phyloP scores from a whole-genome alignment of 2,329 filamentous ascomycete species.

The Scytalidium sp. region DNA sequence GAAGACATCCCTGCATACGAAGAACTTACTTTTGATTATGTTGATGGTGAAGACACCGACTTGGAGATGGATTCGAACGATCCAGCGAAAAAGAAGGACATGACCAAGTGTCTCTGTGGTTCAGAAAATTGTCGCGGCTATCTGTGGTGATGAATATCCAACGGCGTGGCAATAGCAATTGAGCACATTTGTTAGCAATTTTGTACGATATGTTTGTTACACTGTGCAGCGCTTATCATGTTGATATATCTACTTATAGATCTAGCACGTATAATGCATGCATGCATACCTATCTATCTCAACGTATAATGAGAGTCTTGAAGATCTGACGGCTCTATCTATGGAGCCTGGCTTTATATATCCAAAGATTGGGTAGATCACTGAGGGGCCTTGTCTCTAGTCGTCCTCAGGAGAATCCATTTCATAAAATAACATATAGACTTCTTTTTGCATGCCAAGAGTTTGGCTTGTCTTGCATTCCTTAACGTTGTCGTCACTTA shows the following conservation, averaged over 20 bases:
- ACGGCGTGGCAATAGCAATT: no score
- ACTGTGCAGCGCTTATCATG: neutral
- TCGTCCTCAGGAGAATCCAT: slow-evolving; percentile 42
- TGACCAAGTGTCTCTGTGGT: slow-evolving; percentile 61
- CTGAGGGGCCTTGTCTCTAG: neutral
- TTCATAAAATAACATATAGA: slow-evolving; percentile 96
- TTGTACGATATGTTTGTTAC: neutral
- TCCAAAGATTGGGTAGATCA: no score
- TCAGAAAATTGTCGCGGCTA: slow-evolving; percentile 65
- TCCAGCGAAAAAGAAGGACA: slow-evolving; percentile 46
- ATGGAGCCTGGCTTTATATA: neutral
- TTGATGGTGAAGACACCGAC: slow-evolving; percentile 57
- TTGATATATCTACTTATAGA: neutral
- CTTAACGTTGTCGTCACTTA: slow-evolving; percentile 95
- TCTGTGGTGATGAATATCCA: slow-evolving; percentile 69
- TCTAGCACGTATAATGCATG: neutral
- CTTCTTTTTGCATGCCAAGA: slow-evolving; percentile 88
- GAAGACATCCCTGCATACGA: slow-evolving; percentile 61
- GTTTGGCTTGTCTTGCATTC: slow-evolving; percentile 92
- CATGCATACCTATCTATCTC: neutral
- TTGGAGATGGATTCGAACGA: slow-evolving; percentile 47
- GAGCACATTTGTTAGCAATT: no score
- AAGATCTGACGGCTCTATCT: neutral
- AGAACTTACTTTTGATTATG: slow-evolving; percentile 79
- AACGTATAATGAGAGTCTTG: neutral